Conservation (phyloP, 192 early-diverging fungal genomes). For the Kickxella alabastrina region DNA sequence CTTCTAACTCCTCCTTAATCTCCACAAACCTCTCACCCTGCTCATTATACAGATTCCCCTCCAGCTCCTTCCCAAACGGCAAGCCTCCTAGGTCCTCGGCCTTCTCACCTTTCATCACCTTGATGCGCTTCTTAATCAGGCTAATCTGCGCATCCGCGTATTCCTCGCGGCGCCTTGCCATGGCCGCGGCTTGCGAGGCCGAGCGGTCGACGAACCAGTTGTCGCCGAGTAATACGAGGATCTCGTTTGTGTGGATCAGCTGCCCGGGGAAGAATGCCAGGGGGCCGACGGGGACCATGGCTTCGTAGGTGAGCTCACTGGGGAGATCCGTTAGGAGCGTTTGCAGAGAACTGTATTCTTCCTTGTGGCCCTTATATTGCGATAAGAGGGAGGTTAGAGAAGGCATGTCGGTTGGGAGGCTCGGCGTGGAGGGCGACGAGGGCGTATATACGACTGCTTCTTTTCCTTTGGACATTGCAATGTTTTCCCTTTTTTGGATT, state of each 20-base stretch:
- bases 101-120: too few species aligned
- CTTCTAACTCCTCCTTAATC: conserved; percentile 41
- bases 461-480: too few species aligned
- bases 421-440: too few species aligned
- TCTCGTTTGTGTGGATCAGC: conserved; percentile 89
- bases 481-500: too few species aligned
- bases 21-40: conserved; percentile 50
- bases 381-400: conserved; percentile 11
- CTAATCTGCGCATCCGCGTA: conserved; percentile 28
- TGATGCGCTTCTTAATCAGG: too few species aligned
- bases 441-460: too few species aligned
- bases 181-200: conserved; percentile 65
- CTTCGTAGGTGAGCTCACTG: conserved; percentile 24
- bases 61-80: conserved; percentile 9
- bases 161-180: conserved; percentile 61
- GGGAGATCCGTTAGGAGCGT: conserved; percentile 22
- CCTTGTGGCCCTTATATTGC: conserved; percentile 29
- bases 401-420: conserved; percentile 4
- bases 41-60: conserved; percentile 27
- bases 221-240: conserved; percentile 82
- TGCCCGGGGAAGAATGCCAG: conserved; percentile 85
- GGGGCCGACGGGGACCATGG: conserved; percentile 75
- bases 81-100: too few species aligned
- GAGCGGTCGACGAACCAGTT: conserved; percentile 89
- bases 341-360: conserved; percentile 38